phyloP scores from a whole-genome alignment of 2,329 filamentous ascomycete species.

The Pseudogymnoascus sp. region DNA sequence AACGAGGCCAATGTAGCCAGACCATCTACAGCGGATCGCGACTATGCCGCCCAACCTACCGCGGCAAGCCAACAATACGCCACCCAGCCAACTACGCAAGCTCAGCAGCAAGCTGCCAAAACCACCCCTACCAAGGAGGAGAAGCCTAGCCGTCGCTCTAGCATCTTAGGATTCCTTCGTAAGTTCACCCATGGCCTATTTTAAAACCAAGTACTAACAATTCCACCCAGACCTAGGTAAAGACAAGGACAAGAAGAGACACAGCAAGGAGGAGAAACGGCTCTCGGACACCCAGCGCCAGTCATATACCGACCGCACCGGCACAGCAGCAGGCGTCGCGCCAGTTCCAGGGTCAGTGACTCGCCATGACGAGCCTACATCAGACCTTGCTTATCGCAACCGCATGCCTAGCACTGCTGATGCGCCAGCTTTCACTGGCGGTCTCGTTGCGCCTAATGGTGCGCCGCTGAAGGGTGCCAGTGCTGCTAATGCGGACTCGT shows the following conservation, averaged over 20 bases:
- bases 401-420: not conserved
- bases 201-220: not conserved
- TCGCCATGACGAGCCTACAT: not conserved
- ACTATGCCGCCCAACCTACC: not conserved
- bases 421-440: not conserved
- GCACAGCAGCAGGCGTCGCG: conserved; percentile 16
- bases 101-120: conserved; percentile 16
- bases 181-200: conserved; percentile 10
- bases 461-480: not conserved
- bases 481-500: not conserved
- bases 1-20: not conserved
- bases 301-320: not conserved
- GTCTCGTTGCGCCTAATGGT: not conserved
- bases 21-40: not conserved
- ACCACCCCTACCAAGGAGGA: not conserved
- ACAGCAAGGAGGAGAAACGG: not conserved
- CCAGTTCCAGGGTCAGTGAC: too few species aligned
- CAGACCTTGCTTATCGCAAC: not conserved
- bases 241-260: conserved; percentile 23
- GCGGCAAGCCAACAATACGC: not conserved
- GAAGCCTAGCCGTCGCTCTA: conserved; percentile 16
- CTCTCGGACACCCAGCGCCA: not conserved
- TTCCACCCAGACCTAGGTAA: conserved; percentile 18
- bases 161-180: conserved; percentile 23
- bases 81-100: conserved; percentile 14